phyloP scores from a whole-genome alignment of 1,284 basidiomycete genomes.

The Pseudozyma hubeiensis region DNA sequence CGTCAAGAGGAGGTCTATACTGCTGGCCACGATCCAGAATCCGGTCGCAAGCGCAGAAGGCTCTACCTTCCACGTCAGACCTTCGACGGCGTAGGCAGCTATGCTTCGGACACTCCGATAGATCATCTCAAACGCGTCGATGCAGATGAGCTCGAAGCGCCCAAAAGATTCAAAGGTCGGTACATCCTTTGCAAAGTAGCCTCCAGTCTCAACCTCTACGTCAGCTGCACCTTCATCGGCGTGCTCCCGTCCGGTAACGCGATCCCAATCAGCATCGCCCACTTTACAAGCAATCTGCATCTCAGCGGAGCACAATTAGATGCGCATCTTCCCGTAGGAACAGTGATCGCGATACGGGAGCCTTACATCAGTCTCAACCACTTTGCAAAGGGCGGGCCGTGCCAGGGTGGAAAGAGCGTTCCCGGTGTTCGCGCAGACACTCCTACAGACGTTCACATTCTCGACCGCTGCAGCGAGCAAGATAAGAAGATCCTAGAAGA shows the following conservation, averaged over 20 bases:
- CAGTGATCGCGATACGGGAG: constrained; percentile 61
- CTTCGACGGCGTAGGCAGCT: constrained; percentile 56
- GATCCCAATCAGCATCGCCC: constrained; percentile 58
- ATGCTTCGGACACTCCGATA: constrained; percentile 49
- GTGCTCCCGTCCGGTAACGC: constrained; percentile 49
- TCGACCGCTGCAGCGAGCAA: constrained; percentile 27
- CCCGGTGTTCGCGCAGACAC: constrained; percentile 63
- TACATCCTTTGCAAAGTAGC: constrained; percentile 61
- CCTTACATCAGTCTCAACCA: constrained; percentile 63
- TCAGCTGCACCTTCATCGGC: constrained; percentile 58
- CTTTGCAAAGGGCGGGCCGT: constrained; percentile 57
- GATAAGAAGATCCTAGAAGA: constrained; percentile 24
- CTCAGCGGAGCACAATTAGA: constrained; percentile 44
- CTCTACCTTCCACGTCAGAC: constrained; percentile 58
- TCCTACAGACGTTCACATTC: constrained; percentile 62
- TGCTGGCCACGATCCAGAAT: constrained; percentile 27
- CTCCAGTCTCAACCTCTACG: constrained; percentile 57
- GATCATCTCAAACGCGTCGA: constrained; percentile 38
- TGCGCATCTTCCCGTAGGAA: constrained; percentile 56
- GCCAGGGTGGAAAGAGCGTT: constrained; percentile 52
- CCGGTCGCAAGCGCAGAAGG: constrained; percentile 24
- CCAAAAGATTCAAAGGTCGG: constrained; percentile 42
- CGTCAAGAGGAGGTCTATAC: constrained; percentile 45
- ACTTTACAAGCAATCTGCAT: constrained; percentile 60
- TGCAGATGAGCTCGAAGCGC: constrained; percentile 51